phyloP scores from a whole-genome alignment of 768 basidiomycete genomes.

The Cubamyces lactineus region DNA sequence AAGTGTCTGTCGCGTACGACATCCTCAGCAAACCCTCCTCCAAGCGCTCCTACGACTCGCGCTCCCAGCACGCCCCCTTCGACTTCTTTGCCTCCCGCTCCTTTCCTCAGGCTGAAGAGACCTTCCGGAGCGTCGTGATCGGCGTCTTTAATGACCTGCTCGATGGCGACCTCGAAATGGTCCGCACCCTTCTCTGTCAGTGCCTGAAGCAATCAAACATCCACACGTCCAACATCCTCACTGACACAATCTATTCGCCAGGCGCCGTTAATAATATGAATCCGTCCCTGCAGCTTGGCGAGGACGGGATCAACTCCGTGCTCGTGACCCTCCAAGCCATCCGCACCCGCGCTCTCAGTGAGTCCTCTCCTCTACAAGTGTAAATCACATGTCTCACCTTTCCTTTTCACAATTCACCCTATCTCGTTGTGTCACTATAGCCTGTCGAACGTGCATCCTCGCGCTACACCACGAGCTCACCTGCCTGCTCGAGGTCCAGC shows the following conservation, averaged over 20 bases:
- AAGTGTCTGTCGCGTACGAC: slow-evolving; percentile 82
- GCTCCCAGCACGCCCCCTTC: slow-evolving; percentile 47
- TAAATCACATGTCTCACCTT: slow-evolving; percentile 5
- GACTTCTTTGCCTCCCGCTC: slow-evolving; percentile 60
- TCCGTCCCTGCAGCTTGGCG: slow-evolving; percentile 73
- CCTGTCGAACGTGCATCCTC: slow-evolving; percentile 76
- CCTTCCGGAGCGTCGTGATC: slow-evolving; percentile 72
- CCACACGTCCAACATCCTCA: neutral
- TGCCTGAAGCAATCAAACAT: neutral
- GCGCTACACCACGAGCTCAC: slow-evolving; percentile 72
- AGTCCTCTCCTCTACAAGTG: slow-evolving; percentile 29
- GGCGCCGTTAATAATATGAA: slow-evolving; percentile 81
- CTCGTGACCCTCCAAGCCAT: slow-evolving; percentile 68
- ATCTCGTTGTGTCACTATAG: slow-evolving; percentile 40
- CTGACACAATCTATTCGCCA: slow-evolving; percentile 31
- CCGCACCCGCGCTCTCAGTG: slow-evolving; percentile 76
- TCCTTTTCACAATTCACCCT: too few species aligned
- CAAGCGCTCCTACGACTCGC: slow-evolving; percentile 67
- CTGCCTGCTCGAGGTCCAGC: slow-evolving; percentile 83
- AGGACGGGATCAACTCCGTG: slow-evolving; percentile 80
- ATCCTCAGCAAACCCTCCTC: slow-evolving; percentile 75
- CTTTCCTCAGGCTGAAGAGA: slow-evolving; percentile 71
- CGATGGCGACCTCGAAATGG: slow-evolving; percentile 86
- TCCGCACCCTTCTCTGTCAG: slow-evolving; percentile 70
- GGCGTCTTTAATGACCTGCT: slow-evolving; percentile 81